These are phyloP conservation scores for Neopestalotiopsis sp. DNA, from an alignment of 2,329 filamentous ascomycete species.

Conservation along the genomic window DNA sequence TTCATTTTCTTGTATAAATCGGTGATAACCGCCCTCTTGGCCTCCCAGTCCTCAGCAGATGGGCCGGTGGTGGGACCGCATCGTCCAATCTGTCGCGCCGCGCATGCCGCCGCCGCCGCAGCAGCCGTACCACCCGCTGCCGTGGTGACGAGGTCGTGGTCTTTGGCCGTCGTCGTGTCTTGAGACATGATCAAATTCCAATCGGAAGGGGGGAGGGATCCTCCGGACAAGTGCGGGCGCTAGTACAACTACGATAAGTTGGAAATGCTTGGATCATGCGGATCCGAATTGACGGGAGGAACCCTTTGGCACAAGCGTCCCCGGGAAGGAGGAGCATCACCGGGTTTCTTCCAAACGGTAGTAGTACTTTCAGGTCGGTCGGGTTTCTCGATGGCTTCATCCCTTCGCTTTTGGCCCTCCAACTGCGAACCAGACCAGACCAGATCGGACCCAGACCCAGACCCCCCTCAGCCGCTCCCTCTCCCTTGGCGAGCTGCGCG, in stretches of 20 bases:
- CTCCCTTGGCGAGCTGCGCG: neutral
- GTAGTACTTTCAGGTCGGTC: neutral
- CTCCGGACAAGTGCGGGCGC: no score
- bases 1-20: conserved; percentile 11
- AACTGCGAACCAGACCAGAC: no score
- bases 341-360: neutral
- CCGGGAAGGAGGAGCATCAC: neutral
- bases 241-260: no score
- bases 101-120: neutral
- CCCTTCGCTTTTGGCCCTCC: neutral
- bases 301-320: neutral
- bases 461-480: neutral
- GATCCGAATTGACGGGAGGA: no score
- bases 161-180: neutral
- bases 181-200: conserved; percentile 3
- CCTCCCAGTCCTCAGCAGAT: conserved; percentile 11
- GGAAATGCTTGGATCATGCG: no score
- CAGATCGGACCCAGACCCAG: no score
- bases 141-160: neutral
- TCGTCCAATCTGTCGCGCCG: neutral
- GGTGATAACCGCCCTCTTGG: neutral
- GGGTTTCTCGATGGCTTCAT: neutral
- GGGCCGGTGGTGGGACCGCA: conserved; percentile 14
- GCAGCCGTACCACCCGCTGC: neutral
- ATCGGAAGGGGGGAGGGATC: no score